phyloP scores from a whole-genome alignment of 2,329 filamentous ascomycete genomes.

The Calonectria naviculata region DNA sequence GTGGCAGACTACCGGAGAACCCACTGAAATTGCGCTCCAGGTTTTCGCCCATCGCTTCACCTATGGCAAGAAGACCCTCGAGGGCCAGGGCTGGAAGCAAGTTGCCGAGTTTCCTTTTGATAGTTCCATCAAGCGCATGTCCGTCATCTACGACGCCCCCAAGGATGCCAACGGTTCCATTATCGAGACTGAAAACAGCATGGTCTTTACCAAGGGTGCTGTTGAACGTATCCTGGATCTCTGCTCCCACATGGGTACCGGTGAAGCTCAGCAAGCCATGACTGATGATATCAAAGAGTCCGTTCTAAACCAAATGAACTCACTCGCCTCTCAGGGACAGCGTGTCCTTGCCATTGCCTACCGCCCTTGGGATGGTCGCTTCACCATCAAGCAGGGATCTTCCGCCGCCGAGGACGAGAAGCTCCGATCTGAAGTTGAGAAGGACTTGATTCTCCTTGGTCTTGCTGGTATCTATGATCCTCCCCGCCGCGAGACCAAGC shows the following conservation, averaged over 20 bases:
- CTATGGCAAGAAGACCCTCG: slow-evolving; percentile 64
- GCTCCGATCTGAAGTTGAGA: slow-evolving; percentile 72
- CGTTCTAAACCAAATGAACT: slow-evolving; percentile 66
- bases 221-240: slow-evolving; percentile 71
- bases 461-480: slow-evolving; percentile 89
- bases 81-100: slow-evolving; percentile 68
- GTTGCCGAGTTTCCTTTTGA: slow-evolving; percentile 83
- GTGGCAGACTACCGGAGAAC: slow-evolving; percentile 77
- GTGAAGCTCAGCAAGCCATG: slow-evolving; percentile 55
- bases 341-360: slow-evolving; percentile 79
- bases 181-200: slow-evolving; percentile 55
- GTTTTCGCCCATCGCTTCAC: slow-evolving; percentile 79
- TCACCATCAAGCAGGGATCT: slow-evolving; percentile 49
- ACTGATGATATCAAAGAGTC: slow-evolving; percentile 61
- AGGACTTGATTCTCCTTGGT: slow-evolving; percentile 78
- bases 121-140: slow-evolving; percentile 83
- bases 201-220: slow-evolving; percentile 72
- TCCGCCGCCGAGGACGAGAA: slow-evolving; percentile 53
- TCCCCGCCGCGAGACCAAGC: slow-evolving; percentile 82
- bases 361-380: slow-evolving; percentile 66
- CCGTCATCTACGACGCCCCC: slow-evolving; percentile 73
- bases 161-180: slow-evolving; percentile 50
- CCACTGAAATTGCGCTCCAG: slow-evolving; percentile 81
- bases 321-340: slow-evolving; percentile 74
- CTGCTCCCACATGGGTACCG: slow-evolving; percentile 60